Conservation (phyloP, 441 rosid genomes). For the Metrosideros polymorpha region DNA sequence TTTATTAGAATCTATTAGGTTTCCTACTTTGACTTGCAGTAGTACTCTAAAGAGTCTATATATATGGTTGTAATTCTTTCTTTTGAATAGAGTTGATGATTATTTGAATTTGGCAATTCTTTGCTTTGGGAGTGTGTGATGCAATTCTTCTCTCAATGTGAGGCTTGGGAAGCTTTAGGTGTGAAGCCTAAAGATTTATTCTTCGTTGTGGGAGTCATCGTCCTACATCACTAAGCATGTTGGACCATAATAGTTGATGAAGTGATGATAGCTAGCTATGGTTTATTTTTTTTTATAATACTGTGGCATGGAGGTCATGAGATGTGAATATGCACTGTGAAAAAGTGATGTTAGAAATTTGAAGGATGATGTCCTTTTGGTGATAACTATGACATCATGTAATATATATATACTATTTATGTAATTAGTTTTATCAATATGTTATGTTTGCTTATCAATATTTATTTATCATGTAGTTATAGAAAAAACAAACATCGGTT, state of each 20-base stretch:
- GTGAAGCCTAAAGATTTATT: background rate
- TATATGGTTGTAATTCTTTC: background rate
- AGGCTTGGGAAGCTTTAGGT: background rate
- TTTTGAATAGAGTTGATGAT: background rate
- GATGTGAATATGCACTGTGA: background rate
- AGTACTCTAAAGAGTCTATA: background rate
- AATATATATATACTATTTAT: background rate
- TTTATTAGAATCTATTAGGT: background rate
- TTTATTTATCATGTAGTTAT: background rate
- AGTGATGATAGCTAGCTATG: background rate
- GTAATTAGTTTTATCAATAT: background rate
- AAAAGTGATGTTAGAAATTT: background rate
- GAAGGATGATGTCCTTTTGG: background rate
- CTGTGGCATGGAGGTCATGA: background rate
- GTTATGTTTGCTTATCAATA: background rate
- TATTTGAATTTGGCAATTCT: background rate
- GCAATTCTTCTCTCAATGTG: background rate
- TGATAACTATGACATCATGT: background rate
- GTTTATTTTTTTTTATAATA: background rate
- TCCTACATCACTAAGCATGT: background rate
- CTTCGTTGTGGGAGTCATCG: background rate
- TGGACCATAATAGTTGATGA: background rate
- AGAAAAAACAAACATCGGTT: background rate
- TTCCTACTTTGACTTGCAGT: background rate
- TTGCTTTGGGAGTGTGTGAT: background rate